Evolutionary conservation across 1,139 yeast genomes (phyloP), one percentile per base, ranked within the genome.

Genomic region (Sugiyamaella pinicola): DNA sequence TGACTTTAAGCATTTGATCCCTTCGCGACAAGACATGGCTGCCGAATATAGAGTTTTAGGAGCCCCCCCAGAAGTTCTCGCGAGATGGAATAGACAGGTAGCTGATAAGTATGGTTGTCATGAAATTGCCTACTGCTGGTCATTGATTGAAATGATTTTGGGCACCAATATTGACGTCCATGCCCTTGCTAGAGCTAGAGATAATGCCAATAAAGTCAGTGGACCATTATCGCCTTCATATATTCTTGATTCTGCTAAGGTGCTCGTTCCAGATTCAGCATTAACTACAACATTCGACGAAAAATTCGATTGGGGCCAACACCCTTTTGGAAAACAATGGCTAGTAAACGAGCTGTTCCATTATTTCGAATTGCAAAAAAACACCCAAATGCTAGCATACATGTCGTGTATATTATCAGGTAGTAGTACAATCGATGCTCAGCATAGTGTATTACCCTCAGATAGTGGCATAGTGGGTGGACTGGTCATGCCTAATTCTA

Each of bases 371-470:
- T 69, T 64, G 39, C 68, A 74, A 47, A 83, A 84, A 2, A 86
- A 91, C 63, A 72, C 88, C 19, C 98, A 91, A 67, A 89, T 91
- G 96, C 74, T 93, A 18, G 96, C 96, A 0, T 85, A 87, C 87
- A 71, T 90, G 65, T 82, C 95, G 1, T 88, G 96, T 69, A 78
- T 89, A 2, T 61, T 76, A 54, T 65, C 62, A 3, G 64, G 61
- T 15, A 48, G 21, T 28, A 48, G 37, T 34, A 49, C 47, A 9
- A 49, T 49, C 22, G 39, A 40, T 19, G 28, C 18, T 8, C 49
- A 33, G 17, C 22, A 37, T 13, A 24, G 24, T 19, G 12, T 35
- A 28, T 6, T 45, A 7, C 13, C 41, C 13, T 34, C 41, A 12
- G 48, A 37, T n/a, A 34, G 48, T 45, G 42, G 38, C 2, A 8